These are phyloP conservation scores for Aspergillus clavatus DNA, from an alignment of 2,329 filamentous ascomycete genomes.

Conservation along the genomic window DNA sequence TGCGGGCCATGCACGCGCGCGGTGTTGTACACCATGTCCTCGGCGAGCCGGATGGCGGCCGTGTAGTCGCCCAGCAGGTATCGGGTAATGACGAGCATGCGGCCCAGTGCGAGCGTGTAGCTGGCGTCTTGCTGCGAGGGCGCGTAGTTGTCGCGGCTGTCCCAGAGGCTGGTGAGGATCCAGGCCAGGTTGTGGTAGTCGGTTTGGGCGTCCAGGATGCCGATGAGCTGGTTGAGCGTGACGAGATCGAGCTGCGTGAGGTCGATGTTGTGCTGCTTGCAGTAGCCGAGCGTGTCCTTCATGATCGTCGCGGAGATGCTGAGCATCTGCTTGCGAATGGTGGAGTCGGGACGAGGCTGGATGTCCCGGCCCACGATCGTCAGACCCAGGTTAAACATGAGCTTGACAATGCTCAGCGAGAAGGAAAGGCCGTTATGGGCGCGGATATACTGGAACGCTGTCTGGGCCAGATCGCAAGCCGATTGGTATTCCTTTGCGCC, in stretches of 20 bases:
- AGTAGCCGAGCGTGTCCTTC: conserved; percentile 36
- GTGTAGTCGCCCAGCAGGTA: conserved; percentile 44
- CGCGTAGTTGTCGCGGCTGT: conserved; percentile 37
- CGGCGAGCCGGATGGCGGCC: conserved; percentile 43
- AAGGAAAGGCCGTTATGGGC: conserved; percentile 24
- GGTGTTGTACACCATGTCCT: conserved; percentile 52
- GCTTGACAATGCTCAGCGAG: conserved; percentile 25
- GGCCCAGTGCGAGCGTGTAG: conserved; percentile 47
- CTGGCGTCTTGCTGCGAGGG: conserved; percentile 30
- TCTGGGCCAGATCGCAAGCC: conserved; percentile 28
- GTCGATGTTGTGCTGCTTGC: conserved; percentile 38
- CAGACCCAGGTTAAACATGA: conserved; percentile 31
- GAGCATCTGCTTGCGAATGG: conserved; percentile 36
- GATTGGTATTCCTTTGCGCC: conserved; percentile 21
- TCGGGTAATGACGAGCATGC: conserved; percentile 46
- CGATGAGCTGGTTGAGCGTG: conserved; percentile 41
- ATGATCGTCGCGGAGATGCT: conserved; percentile 38
- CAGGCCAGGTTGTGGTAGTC: conserved; percentile 41
- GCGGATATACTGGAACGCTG: conserved; percentile 29
- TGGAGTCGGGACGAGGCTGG: conserved; percentile 29
- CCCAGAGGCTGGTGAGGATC: conserved; percentile 43
- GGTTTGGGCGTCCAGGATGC: conserved; percentile 40
- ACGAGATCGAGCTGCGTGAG: conserved; percentile 37
- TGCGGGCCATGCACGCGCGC: conserved; percentile 46
- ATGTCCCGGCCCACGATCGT: conserved; percentile 33